Percentiles rank a stretch among this genome's conserved stretches.
Conservation (phyloP, 768 basidiomycete genomes). For the Macrolepiota fuliginosa region DNA sequence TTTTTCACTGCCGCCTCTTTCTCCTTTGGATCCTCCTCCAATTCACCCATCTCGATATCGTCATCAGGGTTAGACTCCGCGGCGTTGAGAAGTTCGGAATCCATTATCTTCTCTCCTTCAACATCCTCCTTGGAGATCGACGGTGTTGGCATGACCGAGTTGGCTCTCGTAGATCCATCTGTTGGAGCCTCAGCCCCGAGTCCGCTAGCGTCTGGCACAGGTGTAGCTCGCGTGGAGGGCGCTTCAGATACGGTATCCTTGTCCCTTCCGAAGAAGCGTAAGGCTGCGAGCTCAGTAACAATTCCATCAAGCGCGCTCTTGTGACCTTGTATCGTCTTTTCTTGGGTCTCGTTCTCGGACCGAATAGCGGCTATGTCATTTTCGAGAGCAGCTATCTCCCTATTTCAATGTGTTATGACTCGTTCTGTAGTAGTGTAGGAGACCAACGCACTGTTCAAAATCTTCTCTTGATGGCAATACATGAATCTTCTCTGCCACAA, state of each 20-base stretch:
- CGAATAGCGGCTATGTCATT: constrained; percentile 77
- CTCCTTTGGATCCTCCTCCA: constrained; percentile 65
- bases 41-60: constrained; percentile 92
- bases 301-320: constrained; percentile 67
- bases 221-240: constrained; percentile 46
- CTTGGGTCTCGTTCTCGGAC: constrained; percentile 72
- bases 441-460: constrained; percentile 63
- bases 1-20: constrained; percentile 41
- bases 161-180: constrained; percentile 5
- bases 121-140: constrained; percentile 17
- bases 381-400: constrained; percentile 67
- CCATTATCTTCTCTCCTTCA: constrained; percentile 25
- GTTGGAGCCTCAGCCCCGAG: constrained; percentile 14
- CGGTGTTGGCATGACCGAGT: constrained; percentile 12
- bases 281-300: constrained; percentile 55
- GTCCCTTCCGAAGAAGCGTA: constrained; percentile 72
- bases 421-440: not conserved
- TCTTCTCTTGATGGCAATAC: constrained; percentile 74
- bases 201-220: constrained; percentile 24
- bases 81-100: constrained; percentile 16
- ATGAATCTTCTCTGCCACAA: constrained; percentile 80
- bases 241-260: constrained; percentile 45
- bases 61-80: constrained; percentile 35
- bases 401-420: constrained; percentile 23
- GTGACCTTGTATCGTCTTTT: constrained; percentile 62